Conservation (phyloP, 129 eudicot genomes). For the Flaveria trinervia region DNA sequence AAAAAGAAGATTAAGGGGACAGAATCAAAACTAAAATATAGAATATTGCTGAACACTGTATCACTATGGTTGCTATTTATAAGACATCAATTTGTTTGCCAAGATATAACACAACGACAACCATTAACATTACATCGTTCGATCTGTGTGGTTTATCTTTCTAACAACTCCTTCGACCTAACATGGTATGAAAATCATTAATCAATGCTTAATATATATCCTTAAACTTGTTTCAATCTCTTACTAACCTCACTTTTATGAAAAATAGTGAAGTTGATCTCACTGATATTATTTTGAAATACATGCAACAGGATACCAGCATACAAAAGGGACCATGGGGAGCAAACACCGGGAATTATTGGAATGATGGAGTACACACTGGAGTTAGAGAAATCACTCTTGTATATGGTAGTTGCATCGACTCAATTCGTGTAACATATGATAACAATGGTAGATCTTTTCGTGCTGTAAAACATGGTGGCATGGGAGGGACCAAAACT, state of each 20-base stretch:
- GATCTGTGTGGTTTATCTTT: not conserved
- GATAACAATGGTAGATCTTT: constrained; percentile 54
- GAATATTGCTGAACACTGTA: not conserved
- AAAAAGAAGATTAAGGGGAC: no score
- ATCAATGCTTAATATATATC: not conserved
- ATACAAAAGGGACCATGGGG: constrained; percentile 64
- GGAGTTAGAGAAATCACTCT: constrained; percentile 67
- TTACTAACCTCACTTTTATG: not conserved
- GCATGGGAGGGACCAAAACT: constrained; percentile 52
- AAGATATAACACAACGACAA: no score
- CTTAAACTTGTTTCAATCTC: not conserved
- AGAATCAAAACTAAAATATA: not conserved
- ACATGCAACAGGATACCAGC: constrained; percentile 21
- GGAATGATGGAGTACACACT: constrained; percentile 57
- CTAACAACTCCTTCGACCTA: not conserved
- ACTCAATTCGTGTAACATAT: constrained; percentile 55
- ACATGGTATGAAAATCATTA: constrained; percentile 39
- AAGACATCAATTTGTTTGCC: constrained; percentile 1
- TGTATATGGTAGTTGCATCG: constrained; percentile 52
- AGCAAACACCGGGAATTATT: constrained; percentile 50
- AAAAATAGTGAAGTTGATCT: constrained; percentile 12
- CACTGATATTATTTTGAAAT: not conserved
- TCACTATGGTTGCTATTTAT: not conserved
- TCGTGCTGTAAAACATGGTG: constrained; percentile 57
- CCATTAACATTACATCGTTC: not conserved